These are phyloP conservation scores for Penicillium coffeae DNA, from an alignment of 495 filamentous ascomycete species.

Conservation along the genomic window DNA sequence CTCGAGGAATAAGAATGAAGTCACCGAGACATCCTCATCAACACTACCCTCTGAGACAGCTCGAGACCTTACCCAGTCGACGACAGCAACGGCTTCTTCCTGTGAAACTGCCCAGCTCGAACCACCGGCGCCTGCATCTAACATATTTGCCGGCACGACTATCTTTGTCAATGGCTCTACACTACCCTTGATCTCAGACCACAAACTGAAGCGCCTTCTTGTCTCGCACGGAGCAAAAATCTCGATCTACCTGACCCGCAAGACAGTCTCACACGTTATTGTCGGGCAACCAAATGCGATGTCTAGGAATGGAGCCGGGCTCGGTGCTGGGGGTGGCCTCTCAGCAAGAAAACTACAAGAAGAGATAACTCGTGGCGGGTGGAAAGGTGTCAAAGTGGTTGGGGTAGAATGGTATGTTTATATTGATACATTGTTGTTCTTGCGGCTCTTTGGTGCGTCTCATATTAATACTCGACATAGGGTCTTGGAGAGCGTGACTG, in stretches of 20 bases:
- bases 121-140: background rate
- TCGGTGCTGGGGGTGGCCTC: slow-evolving; percentile 71
- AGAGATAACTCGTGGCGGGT: slow-evolving; percentile 62
- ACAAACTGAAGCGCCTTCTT: slow-evolving; percentile 77
- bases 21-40: background rate
- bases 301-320: slow-evolving; percentile 18
- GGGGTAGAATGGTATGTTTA: slow-evolving; percentile 71
- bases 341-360: slow-evolving; percentile 77
- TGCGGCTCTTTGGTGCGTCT: slow-evolving; percentile 1
- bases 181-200: slow-evolving; percentile 74
- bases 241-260: slow-evolving; percentile 63
- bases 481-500: slow-evolving; percentile 75
- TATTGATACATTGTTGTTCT: background rate
- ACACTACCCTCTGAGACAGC: background rate
- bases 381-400: slow-evolving; percentile 71
- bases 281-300: slow-evolving; percentile 57
- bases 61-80: too few species aligned
- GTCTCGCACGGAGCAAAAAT: slow-evolving; percentile 66
- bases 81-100: too few species aligned
- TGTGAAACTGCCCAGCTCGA: too few species aligned
- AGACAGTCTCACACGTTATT: slow-evolving; percentile 82
- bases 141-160: slow-evolving; percentile 61
- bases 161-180: slow-evolving; percentile 92
- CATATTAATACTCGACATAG: too few species aligned
- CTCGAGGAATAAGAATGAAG: background rate